Evolutionary conservation across 2,329 filamentous ascomycete genomes (phyloP).

Genomic region (Colletotrichum tamarilloi): DNA sequence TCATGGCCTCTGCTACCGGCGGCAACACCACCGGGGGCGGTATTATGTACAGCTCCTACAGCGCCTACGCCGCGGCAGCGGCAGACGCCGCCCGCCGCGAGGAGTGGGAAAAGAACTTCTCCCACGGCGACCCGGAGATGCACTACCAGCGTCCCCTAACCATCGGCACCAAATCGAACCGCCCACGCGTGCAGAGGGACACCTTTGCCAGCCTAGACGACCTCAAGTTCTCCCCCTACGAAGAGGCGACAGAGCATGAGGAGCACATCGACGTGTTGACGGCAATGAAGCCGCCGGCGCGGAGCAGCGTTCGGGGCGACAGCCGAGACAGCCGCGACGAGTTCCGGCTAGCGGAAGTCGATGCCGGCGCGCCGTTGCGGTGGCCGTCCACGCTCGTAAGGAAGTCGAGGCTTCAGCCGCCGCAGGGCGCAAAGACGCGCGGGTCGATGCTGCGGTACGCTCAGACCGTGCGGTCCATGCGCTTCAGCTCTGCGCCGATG

Average conservation of each 20-base stretch:
- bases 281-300: constrained; percentile 5
- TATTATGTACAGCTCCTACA: neutral
- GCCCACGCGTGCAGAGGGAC: constrained; percentile 7
- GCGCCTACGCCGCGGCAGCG: neutral
- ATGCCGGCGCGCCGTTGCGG: constrained; percentile 5
- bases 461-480: neutral
- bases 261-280: constrained; percentile 4
- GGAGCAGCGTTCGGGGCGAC: neutral
- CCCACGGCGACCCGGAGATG: constrained; percentile 2
- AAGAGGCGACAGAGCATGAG: constrained; percentile 1
- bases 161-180: constrained; percentile 36
- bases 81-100: constrained; percentile 13
- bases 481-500: neutral
- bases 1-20: constrained; percentile 3
- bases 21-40: neutral
- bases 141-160: constrained; percentile 35
- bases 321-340: neutral
- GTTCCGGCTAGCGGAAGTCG: constrained; percentile 21
- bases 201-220: constrained; percentile 18
- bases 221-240: neutral
- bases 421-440: neutral
- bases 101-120: constrained; percentile 33
- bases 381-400: constrained; percentile 17
- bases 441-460: neutral
- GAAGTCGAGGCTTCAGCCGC: constrained; percentile 23